A percentile compares a stretch with the other conserved stretches of the same genome.
Evolutionary conservation across 148 eudicot genomes (phyloP).

Genomic region (Polygonum aviculare): DNA sequence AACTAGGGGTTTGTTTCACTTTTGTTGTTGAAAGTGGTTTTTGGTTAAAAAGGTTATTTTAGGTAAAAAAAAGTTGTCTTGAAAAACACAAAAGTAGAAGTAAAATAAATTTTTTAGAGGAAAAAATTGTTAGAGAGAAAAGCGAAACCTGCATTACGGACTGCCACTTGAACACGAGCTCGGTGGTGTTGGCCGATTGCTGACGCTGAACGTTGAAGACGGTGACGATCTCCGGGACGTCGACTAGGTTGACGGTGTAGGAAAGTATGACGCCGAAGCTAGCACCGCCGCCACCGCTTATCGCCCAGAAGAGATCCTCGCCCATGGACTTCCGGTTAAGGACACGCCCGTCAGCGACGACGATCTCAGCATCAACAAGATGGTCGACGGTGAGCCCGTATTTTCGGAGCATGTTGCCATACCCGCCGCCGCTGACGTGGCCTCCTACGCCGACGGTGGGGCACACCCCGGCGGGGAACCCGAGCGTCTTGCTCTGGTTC

Average conservation of each 20-base stretch:
- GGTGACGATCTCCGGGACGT: slow-evolving; percentile 24
- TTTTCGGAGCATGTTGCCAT: slow-evolving; percentile 22
- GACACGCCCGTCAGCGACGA: slow-evolving; percentile 20
- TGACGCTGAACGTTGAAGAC: slow-evolving; percentile 19
- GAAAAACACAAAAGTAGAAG: no score
- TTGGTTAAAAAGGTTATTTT: no score
- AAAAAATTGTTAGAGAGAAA: no score
- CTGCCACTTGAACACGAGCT: slow-evolving; percentile 36
- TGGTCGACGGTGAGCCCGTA: slow-evolving; percentile 31
- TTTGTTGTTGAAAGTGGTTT: no score
- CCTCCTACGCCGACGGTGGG: slow-evolving; percentile 33
- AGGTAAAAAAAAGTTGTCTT: no score
- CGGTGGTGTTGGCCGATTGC: slow-evolving; percentile 15
- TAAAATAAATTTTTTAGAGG: no score
- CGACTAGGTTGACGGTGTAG: slow-evolving; percentile 17
- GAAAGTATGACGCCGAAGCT: slow-evolving; percentile 34
- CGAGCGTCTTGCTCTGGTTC: slow-evolving; percentile 13
- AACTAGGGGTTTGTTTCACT: no score
- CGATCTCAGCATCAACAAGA: slow-evolving; percentile 22
- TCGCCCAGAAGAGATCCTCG: slow-evolving; percentile 40
- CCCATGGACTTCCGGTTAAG: slow-evolving; percentile 28
- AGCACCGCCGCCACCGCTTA: slow-evolving; percentile 30
- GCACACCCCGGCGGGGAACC: slow-evolving; percentile 23
- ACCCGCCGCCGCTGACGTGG: slow-evolving; percentile 29
- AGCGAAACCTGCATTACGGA: slow-evolving; percentile 13